Base-by-base conservation (phyloP, 129 eudicot species). In the Flaveria sonorensis region DNA sequence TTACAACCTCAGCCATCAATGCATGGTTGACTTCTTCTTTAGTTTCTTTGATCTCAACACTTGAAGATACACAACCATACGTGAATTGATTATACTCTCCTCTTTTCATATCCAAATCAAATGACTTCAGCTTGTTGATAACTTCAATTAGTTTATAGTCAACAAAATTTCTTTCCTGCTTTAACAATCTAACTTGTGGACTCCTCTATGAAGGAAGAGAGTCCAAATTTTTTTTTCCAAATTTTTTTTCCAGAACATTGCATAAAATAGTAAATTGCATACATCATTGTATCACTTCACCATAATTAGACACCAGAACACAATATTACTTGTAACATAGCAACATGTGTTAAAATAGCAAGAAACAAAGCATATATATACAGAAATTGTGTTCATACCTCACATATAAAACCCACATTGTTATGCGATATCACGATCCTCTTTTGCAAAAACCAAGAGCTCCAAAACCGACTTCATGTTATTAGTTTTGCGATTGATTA, bases 361-460 rank as follows among this genome's bases (percentile, higher is more conserved):
- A 45, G 45, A 46, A 10, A 11, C 16, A 7, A 28, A 39, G 36
- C 55, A 71, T 23, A 45, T 59, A 70, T 24, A 59, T 70, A 61
- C 39, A 70, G 10, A 59, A 23, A 14, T 18, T 1, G 28, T 40
- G 71, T 66, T 66, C 50, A 66, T 66, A 65, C 70, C 68, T 61
- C 40, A 62, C 40, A 28, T 14, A 24, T 20, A 15, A 59, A 59
- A 65, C 66, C 70, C 48, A 16, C 83, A 14, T 30, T 59, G 24
- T 60, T 39, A 9, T 28, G 39, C 9, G 24, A n/a, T 1, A 19
- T 15, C 50, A 9, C 7, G 50, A 18, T 66, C 71, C 71, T 61
- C 72, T 70, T 46, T 69, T 53, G 63, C 52, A 62, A 75, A 81
- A 61, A 30, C 70, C 78, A 74, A 79, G 81, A 79, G 79, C 47